A percentile compares a stretch with the other conserved stretches of the same genome.
Conservation (phyloP, 495 filamentous ascomycete genomes). For the Xylaria cubensis region DNA sequence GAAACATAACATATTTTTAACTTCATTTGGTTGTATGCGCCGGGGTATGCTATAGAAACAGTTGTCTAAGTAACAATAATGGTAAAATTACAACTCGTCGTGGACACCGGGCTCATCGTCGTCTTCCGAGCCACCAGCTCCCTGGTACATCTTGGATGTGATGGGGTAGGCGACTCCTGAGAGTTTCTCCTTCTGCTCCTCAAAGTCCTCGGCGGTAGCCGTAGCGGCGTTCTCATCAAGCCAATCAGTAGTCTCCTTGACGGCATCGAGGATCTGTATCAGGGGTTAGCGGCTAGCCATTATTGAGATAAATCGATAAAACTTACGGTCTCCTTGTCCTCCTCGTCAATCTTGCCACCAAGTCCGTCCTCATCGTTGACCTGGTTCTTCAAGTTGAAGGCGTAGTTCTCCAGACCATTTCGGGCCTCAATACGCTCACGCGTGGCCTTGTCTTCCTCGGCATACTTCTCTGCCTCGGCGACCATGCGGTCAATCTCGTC, state of each 20-base stretch:
- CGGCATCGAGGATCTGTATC: constrained; percentile 82
- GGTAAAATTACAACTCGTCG: constrained; percentile 81
- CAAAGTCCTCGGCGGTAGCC: constrained; percentile 90
- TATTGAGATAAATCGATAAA: constrained; percentile 1
- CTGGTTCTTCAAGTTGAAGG: constrained; percentile 98
- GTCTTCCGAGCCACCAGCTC: constrained; percentile 67
- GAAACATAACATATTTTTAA: constrained; percentile 31
- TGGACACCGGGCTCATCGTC: constrained; percentile 79
- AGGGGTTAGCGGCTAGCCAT: constrained; percentile 31
- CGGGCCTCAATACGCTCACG: constrained; percentile 92
- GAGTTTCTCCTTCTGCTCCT: constrained; percentile 99
- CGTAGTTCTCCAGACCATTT: constrained; percentile 96
- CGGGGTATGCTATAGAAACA: constrained; percentile 42
- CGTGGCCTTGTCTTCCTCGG: constrained; percentile 98
- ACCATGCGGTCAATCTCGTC: constrained; percentile 99
- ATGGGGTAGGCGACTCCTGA: constrained; percentile 96
- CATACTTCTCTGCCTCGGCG: constrained; percentile 94
- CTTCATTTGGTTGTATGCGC: constrained; percentile 40
- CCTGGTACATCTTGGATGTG: constrained; percentile 94
- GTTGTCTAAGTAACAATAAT: constrained; percentile 31
- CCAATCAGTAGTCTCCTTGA: constrained; percentile 98
- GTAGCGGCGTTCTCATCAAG: constrained; percentile 93
- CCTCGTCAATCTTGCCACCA: constrained; percentile 96
- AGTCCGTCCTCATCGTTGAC: constrained; percentile 96
- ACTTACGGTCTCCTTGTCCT: constrained; percentile 94